phyloP scores from a whole-genome alignment of 2,329 filamentous ascomycete species.

The Sarocladium kiliense region DNA sequence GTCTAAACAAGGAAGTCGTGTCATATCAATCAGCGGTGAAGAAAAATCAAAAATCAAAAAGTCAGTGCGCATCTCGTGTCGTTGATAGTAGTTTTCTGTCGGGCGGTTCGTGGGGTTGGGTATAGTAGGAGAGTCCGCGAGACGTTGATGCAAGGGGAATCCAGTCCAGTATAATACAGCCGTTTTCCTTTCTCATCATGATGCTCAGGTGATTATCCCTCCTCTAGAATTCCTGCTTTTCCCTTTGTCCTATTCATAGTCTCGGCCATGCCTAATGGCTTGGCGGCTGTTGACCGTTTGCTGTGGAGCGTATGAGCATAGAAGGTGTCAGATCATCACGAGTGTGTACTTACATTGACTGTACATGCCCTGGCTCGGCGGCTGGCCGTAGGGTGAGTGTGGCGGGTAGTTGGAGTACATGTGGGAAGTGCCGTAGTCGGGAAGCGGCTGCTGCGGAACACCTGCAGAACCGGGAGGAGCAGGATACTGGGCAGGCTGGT shows the following conservation, averaged over 20 bases:
- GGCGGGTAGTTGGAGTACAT: constrained; percentile 56
- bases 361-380: constrained; percentile 52
- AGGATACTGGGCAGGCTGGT: constrained; percentile 63
- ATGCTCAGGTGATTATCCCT: constrained; percentile 7
- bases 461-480: constrained; percentile 48
- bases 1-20: constrained; percentile 4
- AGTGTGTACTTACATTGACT: constrained; percentile 44
- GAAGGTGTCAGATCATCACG: neutral
- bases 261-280: constrained; percentile 21
- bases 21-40: neutral
- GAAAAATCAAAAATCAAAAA: neutral
- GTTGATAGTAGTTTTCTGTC: neutral
- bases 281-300: constrained; percentile 28
- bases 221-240: constrained; percentile 1
- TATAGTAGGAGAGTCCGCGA: constrained; percentile 7
- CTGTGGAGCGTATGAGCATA: constrained; percentile 15
- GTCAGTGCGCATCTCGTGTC: constrained; percentile 1
- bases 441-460: constrained; percentile 46
- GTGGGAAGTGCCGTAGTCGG: constrained; percentile 50
- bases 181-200: constrained; percentile 7
- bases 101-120: constrained; percentile 1
- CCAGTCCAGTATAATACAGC: constrained; percentile 8
- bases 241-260: neutral
- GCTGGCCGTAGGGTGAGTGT: constrained; percentile 52
- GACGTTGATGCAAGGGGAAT: constrained; percentile 2